These are phyloP conservation scores for Mycena pura DNA, from an alignment of 768 basidiomycete genomes.

Conservation along the genomic window DNA sequence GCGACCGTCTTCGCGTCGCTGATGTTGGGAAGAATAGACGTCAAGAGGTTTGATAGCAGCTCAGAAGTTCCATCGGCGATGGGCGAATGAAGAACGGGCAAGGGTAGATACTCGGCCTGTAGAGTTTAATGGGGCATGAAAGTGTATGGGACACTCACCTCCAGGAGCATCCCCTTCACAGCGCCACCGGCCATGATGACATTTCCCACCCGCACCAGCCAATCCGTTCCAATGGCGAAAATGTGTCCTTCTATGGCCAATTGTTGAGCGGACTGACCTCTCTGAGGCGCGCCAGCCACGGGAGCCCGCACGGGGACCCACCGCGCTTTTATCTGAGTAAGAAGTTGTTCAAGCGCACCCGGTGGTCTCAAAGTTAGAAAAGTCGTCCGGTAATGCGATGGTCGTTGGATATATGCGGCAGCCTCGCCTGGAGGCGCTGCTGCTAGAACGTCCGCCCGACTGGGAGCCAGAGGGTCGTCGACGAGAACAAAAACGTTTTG, in stretches of 20 bases:
- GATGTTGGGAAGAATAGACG: slow-evolving; percentile 77
- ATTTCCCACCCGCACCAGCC: slow-evolving; percentile 82
- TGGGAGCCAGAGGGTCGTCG: slow-evolving; percentile 78
- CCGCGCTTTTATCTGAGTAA: slow-evolving; percentile 75
- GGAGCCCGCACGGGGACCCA: slow-evolving; percentile 76
- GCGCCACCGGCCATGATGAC: slow-evolving; percentile 77
- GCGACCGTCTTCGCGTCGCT: slow-evolving; percentile 77
- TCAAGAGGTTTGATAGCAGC: slow-evolving; percentile 74
- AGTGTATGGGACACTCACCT: slow-evolving; percentile 53
- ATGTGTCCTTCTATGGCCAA: slow-evolving; percentile 71
- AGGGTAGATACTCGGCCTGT: slow-evolving; percentile 84
- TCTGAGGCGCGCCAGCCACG: slow-evolving; percentile 43
- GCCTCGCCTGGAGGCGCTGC: slow-evolving; percentile 52
- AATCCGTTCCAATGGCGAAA: slow-evolving; percentile 81
- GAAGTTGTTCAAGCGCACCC: slow-evolving; percentile 75
- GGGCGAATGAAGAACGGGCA: slow-evolving; percentile 71
- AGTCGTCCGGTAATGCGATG: slow-evolving; percentile 76
- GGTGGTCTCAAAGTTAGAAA: slow-evolving; percentile 80
- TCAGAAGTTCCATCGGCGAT: slow-evolving; percentile 73
- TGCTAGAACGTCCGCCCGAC: slow-evolving; percentile 63
- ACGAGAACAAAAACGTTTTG: slow-evolving; percentile 81
- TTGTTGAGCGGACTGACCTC: slow-evolving; percentile 64
- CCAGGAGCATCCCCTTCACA: slow-evolving; percentile 84
- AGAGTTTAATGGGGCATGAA: slow-evolving; percentile 2
- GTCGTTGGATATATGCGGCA: slow-evolving; percentile 50